phyloP scores from a whole-genome alignment of 2,329 filamentous ascomycete genomes.

The Penicillium brevicompactum region DNA sequence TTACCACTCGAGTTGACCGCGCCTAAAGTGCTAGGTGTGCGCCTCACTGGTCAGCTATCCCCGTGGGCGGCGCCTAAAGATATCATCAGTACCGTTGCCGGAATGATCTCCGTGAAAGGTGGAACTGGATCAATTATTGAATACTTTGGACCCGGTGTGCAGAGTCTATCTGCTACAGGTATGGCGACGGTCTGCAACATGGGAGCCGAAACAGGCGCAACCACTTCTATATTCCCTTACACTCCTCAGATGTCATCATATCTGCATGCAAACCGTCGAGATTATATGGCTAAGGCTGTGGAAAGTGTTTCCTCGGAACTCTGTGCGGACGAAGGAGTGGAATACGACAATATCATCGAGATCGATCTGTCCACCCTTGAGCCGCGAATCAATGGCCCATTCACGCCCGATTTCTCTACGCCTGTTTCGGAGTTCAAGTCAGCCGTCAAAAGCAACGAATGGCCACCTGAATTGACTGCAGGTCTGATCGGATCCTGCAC shows the following conservation, averaged over 20 bases:
- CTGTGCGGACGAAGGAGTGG: constrained; percentile 79
- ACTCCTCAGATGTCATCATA: constrained; percentile 97
- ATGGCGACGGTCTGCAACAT: constrained; percentile 78
- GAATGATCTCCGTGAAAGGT: constrained; percentile 94
- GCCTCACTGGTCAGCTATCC: neutral
- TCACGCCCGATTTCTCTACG: constrained; percentile 95
- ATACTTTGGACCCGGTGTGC: constrained; percentile 65
- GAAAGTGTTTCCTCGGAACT: constrained; percentile 81
- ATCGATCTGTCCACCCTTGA: constrained; percentile 92
- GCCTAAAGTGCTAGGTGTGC: constrained; percentile 65
- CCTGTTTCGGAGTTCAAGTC: constrained; percentile 96
- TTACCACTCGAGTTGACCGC: constrained; percentile 97
- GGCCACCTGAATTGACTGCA: constrained; percentile 93
- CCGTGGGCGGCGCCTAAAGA: neutral
- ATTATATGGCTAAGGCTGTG: constrained; percentile 84
- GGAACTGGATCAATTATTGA: constrained; percentile 79
- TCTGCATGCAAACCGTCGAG: constrained; percentile 83
- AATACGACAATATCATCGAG: constrained; percentile 94
- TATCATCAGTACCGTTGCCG: constrained; percentile 65
- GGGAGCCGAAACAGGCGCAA: constrained; percentile 67
- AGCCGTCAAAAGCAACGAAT: constrained; percentile 87
- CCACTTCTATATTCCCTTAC: constrained; percentile 93
- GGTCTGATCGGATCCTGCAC: constrained; percentile 97
- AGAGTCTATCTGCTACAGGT: constrained; percentile 75
- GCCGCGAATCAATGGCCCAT: constrained; percentile 96